Conservation (phyloP, 2,329 filamentous ascomycete species). For the Paraphaeosphaeria sporulosa region DNA sequence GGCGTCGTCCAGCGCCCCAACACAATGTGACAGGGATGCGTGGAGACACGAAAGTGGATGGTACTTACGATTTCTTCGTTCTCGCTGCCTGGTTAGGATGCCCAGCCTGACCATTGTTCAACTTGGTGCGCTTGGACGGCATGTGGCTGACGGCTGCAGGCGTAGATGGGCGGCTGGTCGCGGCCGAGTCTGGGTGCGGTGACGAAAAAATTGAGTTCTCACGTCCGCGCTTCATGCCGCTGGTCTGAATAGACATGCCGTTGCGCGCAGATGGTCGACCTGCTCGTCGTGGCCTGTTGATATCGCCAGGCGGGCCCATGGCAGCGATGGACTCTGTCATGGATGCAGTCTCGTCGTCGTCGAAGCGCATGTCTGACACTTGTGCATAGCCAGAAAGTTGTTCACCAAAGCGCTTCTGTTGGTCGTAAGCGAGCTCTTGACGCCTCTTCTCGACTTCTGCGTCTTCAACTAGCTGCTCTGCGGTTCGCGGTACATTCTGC, state of each 20-base stretch:
- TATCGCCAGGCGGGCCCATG: constrained; percentile 44
- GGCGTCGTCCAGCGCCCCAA: constrained; percentile 27
- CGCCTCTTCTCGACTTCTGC: constrained; percentile 34
- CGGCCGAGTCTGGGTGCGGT: constrained; percentile 40
- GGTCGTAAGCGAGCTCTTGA: constrained; percentile 33
- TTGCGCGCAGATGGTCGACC: constrained; percentile 34
- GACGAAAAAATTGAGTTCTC: constrained; percentile 41
- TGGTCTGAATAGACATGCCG: constrained; percentile 12
- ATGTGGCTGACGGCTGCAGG: constrained; percentile 36
- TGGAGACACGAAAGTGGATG: constrained; percentile 18
- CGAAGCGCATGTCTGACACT: constrained; percentile 45
- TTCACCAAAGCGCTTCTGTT: constrained; percentile 30
- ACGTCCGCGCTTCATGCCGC: constrained; percentile 40
- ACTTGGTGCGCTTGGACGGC: constrained; percentile 42
- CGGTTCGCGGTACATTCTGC: constrained; percentile 37
- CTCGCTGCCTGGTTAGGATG: constrained; percentile 35
- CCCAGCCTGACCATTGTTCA: constrained; percentile 44
- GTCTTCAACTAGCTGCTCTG: constrained; percentile 37
- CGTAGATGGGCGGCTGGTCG: constrained; percentile 43
- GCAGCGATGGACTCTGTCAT: constrained; percentile 46
- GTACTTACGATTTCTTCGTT: constrained; percentile 50
- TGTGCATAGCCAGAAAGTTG: constrained; percentile 32
- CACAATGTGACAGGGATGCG: constrained; percentile 21
- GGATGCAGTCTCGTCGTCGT: constrained; percentile 48
- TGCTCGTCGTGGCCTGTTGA: constrained; percentile 38